Conservation (phyloP, 2,329 filamentous ascomycete genomes). For the Phoma sp. region DNA sequence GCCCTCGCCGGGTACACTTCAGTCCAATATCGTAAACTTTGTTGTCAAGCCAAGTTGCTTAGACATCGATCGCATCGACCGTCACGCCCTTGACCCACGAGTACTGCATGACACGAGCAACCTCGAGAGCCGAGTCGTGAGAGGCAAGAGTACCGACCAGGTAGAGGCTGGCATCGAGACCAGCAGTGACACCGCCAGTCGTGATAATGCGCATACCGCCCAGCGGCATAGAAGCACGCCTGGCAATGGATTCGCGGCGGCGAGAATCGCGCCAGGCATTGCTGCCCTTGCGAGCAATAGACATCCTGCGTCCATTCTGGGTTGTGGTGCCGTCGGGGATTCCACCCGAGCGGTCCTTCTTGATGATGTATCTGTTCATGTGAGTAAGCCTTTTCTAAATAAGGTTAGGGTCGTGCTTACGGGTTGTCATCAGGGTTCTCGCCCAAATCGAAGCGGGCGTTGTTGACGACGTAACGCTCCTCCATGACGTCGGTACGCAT, state of each 20-base stretch:
- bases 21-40: constrained; percentile 31
- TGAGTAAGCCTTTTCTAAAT: background rate
- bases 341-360: constrained; percentile 57
- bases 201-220: constrained; percentile 76
- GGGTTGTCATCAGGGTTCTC: constrained; percentile 78
- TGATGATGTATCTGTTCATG: constrained; percentile 78
- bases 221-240: constrained; percentile 77
- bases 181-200: constrained; percentile 77
- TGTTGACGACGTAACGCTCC: constrained; percentile 88
- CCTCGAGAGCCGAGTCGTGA: constrained; percentile 76
- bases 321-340: constrained; percentile 63
- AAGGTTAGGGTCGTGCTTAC: constrained; percentile 18
- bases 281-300: constrained; percentile 73
- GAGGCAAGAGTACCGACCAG: constrained; percentile 83
- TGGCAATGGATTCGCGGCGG: constrained; percentile 80
- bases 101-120: constrained; percentile 78
- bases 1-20: constrained; percentile 28
- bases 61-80: constrained; percentile 85
- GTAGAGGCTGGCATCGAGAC: constrained; percentile 84
- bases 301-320: constrained; percentile 50
- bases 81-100: constrained; percentile 85
- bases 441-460: constrained; percentile 81
- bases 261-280: constrained; percentile 80
- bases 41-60: constrained; percentile 43
- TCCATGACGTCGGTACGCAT: constrained; percentile 85